Base-by-base conservation (phyloP, 768 basidiomycete genomes). In the Boletus rex-veris region DNA sequence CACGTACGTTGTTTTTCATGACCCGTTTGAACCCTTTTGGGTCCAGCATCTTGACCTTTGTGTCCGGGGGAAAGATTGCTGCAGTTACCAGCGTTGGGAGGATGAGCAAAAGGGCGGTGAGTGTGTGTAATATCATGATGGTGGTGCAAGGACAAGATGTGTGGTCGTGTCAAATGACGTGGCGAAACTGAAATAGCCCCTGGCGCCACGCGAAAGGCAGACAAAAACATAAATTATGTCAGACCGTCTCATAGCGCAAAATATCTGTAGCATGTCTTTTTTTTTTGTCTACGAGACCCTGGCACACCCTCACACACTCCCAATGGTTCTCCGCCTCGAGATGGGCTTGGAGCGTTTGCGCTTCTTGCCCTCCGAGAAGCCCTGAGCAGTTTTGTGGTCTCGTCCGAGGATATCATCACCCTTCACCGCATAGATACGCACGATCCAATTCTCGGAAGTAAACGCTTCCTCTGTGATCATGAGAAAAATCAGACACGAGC, bases 401-500 rank as follows among this genome's bases (percentile, higher is more conserved):
- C 97, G 83, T 28, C 94, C 95, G 3, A 99, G 78, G 15, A 82
- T 71, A 70, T 98, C 97, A 47, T 97, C 93, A 65, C 92, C 93
- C 74, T 91, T 94, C 41, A 98, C 97, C 65, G 91, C 78, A 66
- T 91, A 99, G 65, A 99, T 96, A 36, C 97, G 88, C 54, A 93
- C 96, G 60, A 99, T 96, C 97, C 97, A 99, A 73, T 99, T 99
- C 76, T 99, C 97, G 7, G 93, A 92, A 2, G 97, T 99, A 77
- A 95, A 99, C 8, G 96, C 97, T 72, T 99, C 97, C 58, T 99
- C 92, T 92, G 57, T 10, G 1, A 36, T 26, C 12, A 37, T 2
- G 3, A 9, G 15, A 33, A 45, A n/a, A 38, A 19, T 67, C 21
- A 64, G 47, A 46, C 30, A 37, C 14, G 1, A 14, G 10, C 14